Conservation (phyloP, 192 early-diverging fungal genomes). For the Allomyces javanicus region DNA sequence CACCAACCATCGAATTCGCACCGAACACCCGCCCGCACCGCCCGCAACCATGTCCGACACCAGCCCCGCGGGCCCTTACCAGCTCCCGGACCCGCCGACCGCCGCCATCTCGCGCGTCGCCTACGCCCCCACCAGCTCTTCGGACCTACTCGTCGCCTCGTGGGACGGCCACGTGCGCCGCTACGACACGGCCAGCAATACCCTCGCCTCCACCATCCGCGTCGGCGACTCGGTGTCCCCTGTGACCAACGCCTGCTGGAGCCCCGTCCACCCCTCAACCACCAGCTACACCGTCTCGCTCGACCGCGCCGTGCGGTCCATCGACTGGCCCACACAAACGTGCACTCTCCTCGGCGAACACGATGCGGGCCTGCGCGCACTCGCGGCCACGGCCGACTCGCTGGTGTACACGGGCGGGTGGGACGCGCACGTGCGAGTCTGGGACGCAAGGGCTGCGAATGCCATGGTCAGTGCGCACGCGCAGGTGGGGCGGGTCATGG, state of each 20-base stretch:
- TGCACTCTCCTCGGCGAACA: conserved; percentile 51
- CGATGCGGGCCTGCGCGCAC: conserved; percentile 50
- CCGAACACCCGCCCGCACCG: no score
- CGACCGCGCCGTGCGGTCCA: not conserved
- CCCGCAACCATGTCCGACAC: no score
- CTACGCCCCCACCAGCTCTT: conserved; percentile 47
- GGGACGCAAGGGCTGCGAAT: conserved; percentile 40
- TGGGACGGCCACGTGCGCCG: conserved; percentile 46
- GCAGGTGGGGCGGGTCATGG: conserved; percentile 62
- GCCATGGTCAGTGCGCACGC: conserved; percentile 10
- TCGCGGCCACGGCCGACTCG: conserved; percentile 33
- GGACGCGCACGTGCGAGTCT: conserved; percentile 68
- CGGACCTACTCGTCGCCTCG: conserved; percentile 53
- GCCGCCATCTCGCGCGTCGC: conserved; percentile 64
- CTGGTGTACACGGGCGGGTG: conserved; percentile 71
- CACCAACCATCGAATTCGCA: no score
- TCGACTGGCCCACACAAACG: conserved; percentile 3
- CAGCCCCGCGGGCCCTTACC: conserved; percentile 12
- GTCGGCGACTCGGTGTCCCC: not conserved
- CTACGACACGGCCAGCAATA: conserved; percentile 2
- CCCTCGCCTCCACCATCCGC: not conserved
- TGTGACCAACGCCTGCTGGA: not conserved
- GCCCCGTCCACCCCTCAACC: not conserved
- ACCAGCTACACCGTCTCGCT: not conserved
- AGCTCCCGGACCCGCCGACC: conserved; percentile 57